Conservation (phyloP, 2,329 filamentous ascomycete genomes). For the Claviceps purpurea region DNA sequence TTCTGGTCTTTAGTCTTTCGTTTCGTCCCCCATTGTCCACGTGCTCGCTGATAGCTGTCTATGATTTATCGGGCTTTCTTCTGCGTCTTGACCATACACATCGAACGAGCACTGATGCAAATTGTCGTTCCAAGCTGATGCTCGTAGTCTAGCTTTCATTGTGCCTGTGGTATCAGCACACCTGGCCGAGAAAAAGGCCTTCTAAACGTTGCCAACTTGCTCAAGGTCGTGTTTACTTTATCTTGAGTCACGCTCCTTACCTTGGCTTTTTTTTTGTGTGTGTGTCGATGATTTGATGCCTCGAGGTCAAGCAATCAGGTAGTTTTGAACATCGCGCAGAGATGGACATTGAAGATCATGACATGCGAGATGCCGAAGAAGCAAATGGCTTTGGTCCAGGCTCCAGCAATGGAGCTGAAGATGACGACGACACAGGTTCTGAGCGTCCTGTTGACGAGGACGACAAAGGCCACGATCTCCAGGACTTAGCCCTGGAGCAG, state of each 20-base stretch:
- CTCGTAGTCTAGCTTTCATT: neutral
- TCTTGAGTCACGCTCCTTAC: neutral
- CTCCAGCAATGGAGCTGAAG: slow-evolving; percentile 10
- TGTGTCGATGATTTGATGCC: neutral
- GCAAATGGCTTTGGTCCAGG: slow-evolving; percentile 13
- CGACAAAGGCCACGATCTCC: slow-evolving; percentile 22
- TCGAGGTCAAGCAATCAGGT: neutral
- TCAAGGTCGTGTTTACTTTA: neutral
- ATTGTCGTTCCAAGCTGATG: neutral
- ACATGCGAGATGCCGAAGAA: slow-evolving; percentile 26
- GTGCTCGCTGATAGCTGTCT: neutral
- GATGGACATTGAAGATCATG: slow-evolving; percentile 31
- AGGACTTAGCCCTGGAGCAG: slow-evolving; percentile 23
- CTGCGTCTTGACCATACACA: neutral
- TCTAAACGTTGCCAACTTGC: neutral
- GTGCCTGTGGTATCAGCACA: neutral
- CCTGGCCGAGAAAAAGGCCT: neutral
- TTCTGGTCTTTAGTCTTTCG: neutral
- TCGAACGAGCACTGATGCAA: neutral
- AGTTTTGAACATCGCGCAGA: slow-evolving; percentile 12
- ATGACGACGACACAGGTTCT: slow-evolving; percentile 19
- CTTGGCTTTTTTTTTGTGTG: neutral
- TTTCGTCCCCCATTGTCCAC: neutral
- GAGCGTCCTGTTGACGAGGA: slow-evolving; percentile 22
- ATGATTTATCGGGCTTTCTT: neutral